A percentile compares a stretch with the other conserved stretches of the same genome.
These are phyloP conservation scores for Pichia sp. DNA, from an alignment of 1,139 yeast species.

Conservation along the genomic window DNA sequence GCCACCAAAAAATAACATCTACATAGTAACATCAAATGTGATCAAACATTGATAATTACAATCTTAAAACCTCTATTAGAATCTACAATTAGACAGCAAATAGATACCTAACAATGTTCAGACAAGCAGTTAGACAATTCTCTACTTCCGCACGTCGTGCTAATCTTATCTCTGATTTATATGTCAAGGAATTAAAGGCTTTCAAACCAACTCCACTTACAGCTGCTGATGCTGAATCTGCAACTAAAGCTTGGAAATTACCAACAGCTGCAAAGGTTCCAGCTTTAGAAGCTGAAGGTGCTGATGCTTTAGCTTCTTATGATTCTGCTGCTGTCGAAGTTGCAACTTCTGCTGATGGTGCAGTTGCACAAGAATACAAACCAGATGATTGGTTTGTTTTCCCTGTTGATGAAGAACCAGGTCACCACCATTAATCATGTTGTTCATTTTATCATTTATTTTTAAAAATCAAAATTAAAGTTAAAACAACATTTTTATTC, in stretches of 20 bases:
- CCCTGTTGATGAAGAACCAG: slow-evolving; percentile 66
- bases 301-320: slow-evolving; percentile 70
- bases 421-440: slow-evolving; percentile 41
- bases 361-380: slow-evolving; percentile 32
- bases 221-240: slow-evolving; percentile 68
- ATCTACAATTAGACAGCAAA: too few species aligned
- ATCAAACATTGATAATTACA: too few species aligned
- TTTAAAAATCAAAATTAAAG: too few species aligned
- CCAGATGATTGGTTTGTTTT: slow-evolving; percentile 78
- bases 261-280: slow-evolving; percentile 75
- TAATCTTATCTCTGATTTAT: slow-evolving; percentile 75
- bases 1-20: too few species aligned
- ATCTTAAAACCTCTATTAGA: too few species aligned
- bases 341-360: slow-evolving; percentile 37
- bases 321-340: slow-evolving; percentile 75
- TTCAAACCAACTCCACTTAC: slow-evolving; percentile 80
- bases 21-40: too few species aligned
- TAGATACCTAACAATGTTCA: slow-evolving; percentile 12
- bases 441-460: too few species aligned
- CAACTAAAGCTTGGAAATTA: slow-evolving; percentile 74
- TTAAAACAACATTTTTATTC: too few species aligned
- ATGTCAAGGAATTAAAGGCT: slow-evolving; percentile 78
- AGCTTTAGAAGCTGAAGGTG: slow-evolving; percentile 60
- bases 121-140: slow-evolving; percentile 31
- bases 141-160: slow-evolving; percentile 32